A percentile compares a stretch with the other conserved stretches of the same genome.
These are phyloP conservation scores for Manihot esculenta DNA, from an alignment of 441 rosid genomes.

Conservation along the genomic window DNA sequence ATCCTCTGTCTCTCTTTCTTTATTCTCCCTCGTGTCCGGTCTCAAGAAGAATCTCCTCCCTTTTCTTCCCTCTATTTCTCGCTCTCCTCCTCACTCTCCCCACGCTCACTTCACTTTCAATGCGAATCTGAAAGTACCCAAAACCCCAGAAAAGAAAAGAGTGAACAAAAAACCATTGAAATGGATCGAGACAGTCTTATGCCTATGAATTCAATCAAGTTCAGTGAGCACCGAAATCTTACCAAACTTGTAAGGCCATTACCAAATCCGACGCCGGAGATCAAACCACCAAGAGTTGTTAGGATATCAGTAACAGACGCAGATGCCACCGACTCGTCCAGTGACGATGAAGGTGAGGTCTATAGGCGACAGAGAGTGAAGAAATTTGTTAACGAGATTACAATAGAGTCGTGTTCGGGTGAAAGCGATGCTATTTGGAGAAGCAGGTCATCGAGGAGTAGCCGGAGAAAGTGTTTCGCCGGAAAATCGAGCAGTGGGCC, in stretches of 20 bases:
- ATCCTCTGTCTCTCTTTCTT: conserved; percentile 26
- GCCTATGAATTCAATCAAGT: conserved; percentile 32
- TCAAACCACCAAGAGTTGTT: conserved; percentile 44
- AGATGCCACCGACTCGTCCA: conserved; percentile 88
- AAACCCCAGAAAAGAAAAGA: neutral
- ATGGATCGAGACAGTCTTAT: conserved; percentile 30
- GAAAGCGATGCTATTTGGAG: conserved; percentile 20
- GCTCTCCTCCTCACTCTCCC: neutral
- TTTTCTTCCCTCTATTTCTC: neutral
- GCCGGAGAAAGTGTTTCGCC: conserved; percentile 22
- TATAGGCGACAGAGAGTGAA: conserved; percentile 48
- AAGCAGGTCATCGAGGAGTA: conserved; percentile 13
- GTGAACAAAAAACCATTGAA: conserved; percentile 1
- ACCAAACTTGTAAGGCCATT: conserved; percentile 29
- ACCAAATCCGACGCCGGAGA: conserved; percentile 6
- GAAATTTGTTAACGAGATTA: conserved; percentile 66
- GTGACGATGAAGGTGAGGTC: conserved; percentile 56
- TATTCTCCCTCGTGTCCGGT: conserved; percentile 22
- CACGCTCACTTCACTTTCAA: conserved; percentile 25
- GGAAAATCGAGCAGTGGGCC: conserved; percentile 7
- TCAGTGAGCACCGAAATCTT: conserved; percentile 52
- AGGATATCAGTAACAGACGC: conserved; percentile 74
- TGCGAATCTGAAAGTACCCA: conserved; percentile 28
- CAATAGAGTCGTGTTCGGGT: conserved; percentile 34
- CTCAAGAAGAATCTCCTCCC: conserved; percentile 14